Evolutionary conservation across 2,329 filamentous ascomycete species (phyloP), one percentile per base, ranked within the genome.

Genomic region (Pyricularia sp.): DNA sequence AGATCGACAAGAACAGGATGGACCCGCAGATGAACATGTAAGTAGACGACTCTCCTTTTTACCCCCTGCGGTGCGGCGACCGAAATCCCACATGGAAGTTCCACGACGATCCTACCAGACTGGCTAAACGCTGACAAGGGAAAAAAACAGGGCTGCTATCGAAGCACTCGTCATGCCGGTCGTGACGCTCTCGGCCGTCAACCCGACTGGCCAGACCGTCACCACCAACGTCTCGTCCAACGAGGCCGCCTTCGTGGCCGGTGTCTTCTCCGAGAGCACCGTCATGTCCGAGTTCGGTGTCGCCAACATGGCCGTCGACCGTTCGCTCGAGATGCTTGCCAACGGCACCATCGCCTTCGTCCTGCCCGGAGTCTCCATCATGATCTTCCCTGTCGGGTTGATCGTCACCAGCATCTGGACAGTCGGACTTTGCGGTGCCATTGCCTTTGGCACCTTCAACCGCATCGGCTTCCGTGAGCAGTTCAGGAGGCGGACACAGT

Each of bases 381-480:
- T 91, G 73, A 86, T 92, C 70, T 89, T 91, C 77, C 90, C 91
- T 9, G 80, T 90, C 33, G 91, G 91, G 23, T 80, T 90, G n/a
- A 80, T 92, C 72, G 83, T 93, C 73, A 90, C 86, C 2, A 79
- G 84, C 58, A 74, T 85, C 14, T 93, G 91, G 89, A 71, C 84
- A 0, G 70, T 90, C 25, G 86, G 89, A 30, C 67, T 88, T 7
- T 23, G 26, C 30, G 66, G 55, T 2, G 77, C 77, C 0, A 86
- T 84, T 26, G 89, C 84, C 3, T 84, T 85, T 69, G 91, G 91
- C 69, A 92, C 90, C 4, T 83, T 86, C 70, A 84, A 89, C 75
- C 84, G 90, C 68, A 87, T 90, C 69, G 83, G 85, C 75, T 91
- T 90, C 78, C 83, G 88, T 55, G 87, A 90, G 66, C 82, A 85